Base-by-base conservation (phyloP, 1,139 yeast species). In the Groenewaldozyma sp. region DNA sequence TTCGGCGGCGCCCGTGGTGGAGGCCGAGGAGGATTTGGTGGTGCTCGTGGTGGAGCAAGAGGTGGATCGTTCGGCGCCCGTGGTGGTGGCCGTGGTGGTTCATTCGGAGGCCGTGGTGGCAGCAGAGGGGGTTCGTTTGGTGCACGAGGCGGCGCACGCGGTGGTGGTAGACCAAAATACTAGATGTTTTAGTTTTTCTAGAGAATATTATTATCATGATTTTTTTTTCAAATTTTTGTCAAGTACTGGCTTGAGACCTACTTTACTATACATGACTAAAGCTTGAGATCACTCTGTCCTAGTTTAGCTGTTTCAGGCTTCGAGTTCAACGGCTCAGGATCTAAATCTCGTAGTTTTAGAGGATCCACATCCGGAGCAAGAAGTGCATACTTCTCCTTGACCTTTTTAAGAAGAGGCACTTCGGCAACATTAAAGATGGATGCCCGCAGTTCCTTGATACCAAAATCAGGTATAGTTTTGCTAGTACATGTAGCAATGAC, bases 101-200 rank as follows among this genome's bases (percentile, higher is more conserved):
- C 19, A 7, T 17, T 17, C 22, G 65, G 70, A 37, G 60, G 62
- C 17, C 35, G 73, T 40, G 59, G 58, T 26, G 77, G 81, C 43
- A 75, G 74, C 22, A 55, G 58, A 42, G 57, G 68, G 18, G 62
- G 70, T 33, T 62, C 64, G 43, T 42, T 64, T 36, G 58, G 75
- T 41, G 75, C 76, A 22, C 43, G 56, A 20, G 55, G 60, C 16
- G 55, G 55, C 21, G 45, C 44, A 34, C 55, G 65, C 35, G 63
- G 70, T 35, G 67, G 71, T 33, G 63, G 68, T 16, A 45, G 54
- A 21, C 48, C 43, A 24, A 29, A 21, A 18, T 35, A 18, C 21
- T 34, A 24, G 11, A 16, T 31, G 16, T 37, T 16, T 14, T 18
- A 11, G 9, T 28, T 10, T 14, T 20, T 26, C 37, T 17, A 24